Evolutionary conservation across 108 stramenopile genomes (phyloP).

Genomic region (Cylindrotheca fusiformis): DNA sequence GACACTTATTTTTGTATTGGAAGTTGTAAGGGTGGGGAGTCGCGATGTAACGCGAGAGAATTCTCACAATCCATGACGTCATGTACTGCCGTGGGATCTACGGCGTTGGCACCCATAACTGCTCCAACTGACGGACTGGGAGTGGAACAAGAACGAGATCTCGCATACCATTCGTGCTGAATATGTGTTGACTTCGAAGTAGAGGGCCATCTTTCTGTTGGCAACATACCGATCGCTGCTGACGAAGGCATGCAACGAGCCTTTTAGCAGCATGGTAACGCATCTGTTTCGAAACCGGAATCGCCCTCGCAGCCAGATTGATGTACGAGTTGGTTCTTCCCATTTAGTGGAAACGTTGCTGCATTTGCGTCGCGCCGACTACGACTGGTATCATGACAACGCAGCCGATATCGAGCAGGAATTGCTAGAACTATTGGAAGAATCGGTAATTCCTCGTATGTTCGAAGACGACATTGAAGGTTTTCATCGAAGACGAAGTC

Average conservation of each 20-base stretch:
- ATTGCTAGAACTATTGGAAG: constrained; percentile 31
- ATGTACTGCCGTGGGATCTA: too few relatives aligned
- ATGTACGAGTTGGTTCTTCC: constrained; percentile 22
- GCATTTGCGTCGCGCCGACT: constrained; percentile 33
- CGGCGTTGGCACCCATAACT: too few relatives aligned
- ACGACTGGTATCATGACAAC: constrained; percentile 32
- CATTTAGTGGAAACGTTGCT: constrained; percentile 33
- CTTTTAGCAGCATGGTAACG: too few relatives aligned
- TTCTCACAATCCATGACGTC: too few relatives aligned
- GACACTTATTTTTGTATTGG: too few relatives aligned
- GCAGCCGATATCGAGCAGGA: constrained; percentile 21
- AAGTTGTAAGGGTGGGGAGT: too few relatives aligned
- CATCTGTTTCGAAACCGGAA: constrained; percentile 27
- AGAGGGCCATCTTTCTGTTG: background rate
- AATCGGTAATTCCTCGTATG: constrained; percentile 34
- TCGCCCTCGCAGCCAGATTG: constrained; percentile 28
- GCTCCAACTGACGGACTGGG: too few relatives aligned
- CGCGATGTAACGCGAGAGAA: too few relatives aligned
- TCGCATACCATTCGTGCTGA: too few relatives aligned
- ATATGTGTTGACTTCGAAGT: background rate
- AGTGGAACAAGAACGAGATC: too few relatives aligned
- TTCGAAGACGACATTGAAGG: constrained; percentile 34
- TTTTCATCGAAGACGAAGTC: constrained; percentile 17
- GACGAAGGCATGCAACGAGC: too few relatives aligned
- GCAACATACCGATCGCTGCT: too few relatives aligned